Evolutionary conservation across 352 stramenopile species (phyloP).

Genomic region (Globisporangium solare): DNA sequence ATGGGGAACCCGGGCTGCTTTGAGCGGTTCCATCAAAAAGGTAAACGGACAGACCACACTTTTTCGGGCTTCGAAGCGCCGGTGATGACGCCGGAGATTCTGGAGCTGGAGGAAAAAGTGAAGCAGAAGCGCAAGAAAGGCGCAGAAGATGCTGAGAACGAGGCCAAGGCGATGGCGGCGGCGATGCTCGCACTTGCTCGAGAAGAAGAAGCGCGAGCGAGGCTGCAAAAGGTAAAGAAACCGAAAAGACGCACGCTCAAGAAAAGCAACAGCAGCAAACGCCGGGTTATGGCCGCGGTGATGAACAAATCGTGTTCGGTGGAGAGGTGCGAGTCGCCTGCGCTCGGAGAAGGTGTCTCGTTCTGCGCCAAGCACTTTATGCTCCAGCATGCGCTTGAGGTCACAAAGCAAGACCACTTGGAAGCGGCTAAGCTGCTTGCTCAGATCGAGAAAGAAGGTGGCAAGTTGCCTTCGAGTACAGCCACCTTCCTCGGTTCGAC

Average conservation of each 20-base stretch:
- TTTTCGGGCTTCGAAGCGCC: constrained; percentile 29
- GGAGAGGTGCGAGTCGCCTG: constrained; percentile 23
- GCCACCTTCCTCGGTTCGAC: constrained; percentile 5
- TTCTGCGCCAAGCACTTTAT: constrained; percentile 61
- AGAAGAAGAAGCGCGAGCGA: constrained; percentile 16
- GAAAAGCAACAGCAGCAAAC: constrained; percentile 7
- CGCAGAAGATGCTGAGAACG: constrained; percentile 43
- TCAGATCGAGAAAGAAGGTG: constrained; percentile 26
- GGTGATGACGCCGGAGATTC: constrained; percentile 34
- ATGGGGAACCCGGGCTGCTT: constrained; percentile 84
- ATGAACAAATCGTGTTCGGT: constrained; percentile 28
- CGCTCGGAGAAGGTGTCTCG: constrained; percentile 22
- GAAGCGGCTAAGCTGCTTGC: constrained; percentile 60
- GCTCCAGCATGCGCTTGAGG: constrained; percentile 58
- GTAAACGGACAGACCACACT: constrained; percentile 57
- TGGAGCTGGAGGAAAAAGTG: constrained; percentile 52
- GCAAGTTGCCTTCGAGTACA: background rate
- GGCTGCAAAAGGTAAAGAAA: constrained; percentile 15
- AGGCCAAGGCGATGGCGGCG: constrained; percentile 42
- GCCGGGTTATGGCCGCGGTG: background rate
- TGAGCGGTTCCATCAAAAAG: constrained; percentile 73
- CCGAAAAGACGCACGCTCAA: constrained; percentile 19
- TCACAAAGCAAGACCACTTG: constrained; percentile 44
- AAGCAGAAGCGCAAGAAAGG: constrained; percentile 47
- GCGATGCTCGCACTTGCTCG: constrained; percentile 27